These are phyloP conservation scores for Wickerhamiella kurtzmanii DNA, from an alignment of 805 yeast genomes.

Conservation along the genomic window DNA sequence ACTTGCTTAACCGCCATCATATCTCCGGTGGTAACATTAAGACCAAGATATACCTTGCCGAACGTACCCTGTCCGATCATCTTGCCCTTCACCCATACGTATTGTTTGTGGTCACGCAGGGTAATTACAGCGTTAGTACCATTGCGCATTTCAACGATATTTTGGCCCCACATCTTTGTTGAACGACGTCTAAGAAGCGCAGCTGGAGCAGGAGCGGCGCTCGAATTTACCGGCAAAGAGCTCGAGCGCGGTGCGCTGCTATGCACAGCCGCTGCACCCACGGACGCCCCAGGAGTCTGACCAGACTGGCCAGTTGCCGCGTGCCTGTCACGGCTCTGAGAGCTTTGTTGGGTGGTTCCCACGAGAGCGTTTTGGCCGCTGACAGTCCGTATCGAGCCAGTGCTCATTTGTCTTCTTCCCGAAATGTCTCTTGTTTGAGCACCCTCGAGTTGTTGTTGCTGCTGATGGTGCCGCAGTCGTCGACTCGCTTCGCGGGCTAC, in stretches of 20 bases:
- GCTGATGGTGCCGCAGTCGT: slow-evolving; percentile 27
- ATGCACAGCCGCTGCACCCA: too few species aligned
- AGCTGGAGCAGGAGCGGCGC: neutral
- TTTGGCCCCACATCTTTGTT: slow-evolving; percentile 97
- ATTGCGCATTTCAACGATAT: slow-evolving; percentile 60
- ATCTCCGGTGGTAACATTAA: slow-evolving; percentile 93
- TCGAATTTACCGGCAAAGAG: neutral
- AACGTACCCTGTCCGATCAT: slow-evolving; percentile 92
- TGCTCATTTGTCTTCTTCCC: neutral
- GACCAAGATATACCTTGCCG: slow-evolving; percentile 83
- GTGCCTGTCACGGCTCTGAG: slow-evolving; percentile 1
- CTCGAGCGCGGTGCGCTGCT: too few species aligned
- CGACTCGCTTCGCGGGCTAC: slow-evolving; percentile 80
- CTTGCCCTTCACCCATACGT: slow-evolving; percentile 97
- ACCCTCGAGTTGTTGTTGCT: neutral
- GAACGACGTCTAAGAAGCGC: slow-evolving; percentile 51
- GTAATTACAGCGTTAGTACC: slow-evolving; percentile 47
- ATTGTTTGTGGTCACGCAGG: slow-evolving; percentile 54
- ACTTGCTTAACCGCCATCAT: slow-evolving; percentile 98
- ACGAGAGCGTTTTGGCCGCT: neutral
- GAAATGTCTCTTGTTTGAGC: neutral
- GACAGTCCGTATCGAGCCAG: neutral
- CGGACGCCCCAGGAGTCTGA: too few species aligned
- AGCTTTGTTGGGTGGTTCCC: slow-evolving; percentile 4
- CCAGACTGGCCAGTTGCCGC: too few species aligned